Percentiles rank a stretch among this genome's conserved stretches.
These are phyloP conservation scores for Podaxis carcinomalis DNA, from an alignment of 768 basidiomycete species.

Conservation along the genomic window DNA sequence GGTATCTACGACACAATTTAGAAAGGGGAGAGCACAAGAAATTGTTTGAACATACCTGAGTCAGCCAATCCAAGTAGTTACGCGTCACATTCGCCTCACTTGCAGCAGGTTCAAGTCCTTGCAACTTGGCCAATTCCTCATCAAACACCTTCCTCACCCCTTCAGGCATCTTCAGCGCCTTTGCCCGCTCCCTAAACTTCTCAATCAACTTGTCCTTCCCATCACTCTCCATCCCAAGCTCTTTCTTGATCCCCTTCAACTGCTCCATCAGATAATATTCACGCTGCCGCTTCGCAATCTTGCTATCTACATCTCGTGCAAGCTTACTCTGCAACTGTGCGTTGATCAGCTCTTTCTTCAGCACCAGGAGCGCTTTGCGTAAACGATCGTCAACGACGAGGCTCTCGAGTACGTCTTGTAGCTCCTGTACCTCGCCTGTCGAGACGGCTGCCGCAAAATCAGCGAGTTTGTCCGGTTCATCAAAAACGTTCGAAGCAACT, in stretches of 20 bases:
- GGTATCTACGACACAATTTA: constrained; percentile 52
- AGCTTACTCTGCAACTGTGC: constrained; percentile 93
- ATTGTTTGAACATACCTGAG: constrained; percentile 46
- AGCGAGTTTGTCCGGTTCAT: constrained; percentile 95
- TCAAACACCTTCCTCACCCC: constrained; percentile 91
- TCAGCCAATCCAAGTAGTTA: constrained; percentile 93
- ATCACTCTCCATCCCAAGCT: constrained; percentile 91
- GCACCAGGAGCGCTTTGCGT: constrained; percentile 83
- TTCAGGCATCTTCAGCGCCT: constrained; percentile 82
- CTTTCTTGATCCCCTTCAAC: constrained; percentile 94
- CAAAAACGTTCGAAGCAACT: constrained; percentile 89
- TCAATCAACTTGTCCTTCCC: constrained; percentile 94
- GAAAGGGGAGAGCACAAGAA: not conserved
- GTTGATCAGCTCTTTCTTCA: constrained; percentile 98
- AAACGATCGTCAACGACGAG: constrained; percentile 84
- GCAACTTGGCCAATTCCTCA: constrained; percentile 89
- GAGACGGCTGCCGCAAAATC: constrained; percentile 97
- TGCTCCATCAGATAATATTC: constrained; percentile 98
- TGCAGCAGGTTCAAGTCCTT: constrained; percentile 85
- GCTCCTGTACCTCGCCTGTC: constrained; percentile 85
- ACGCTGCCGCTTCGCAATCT: constrained; percentile 90
- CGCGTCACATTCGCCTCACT: constrained; percentile 92
- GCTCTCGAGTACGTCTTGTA: constrained; percentile 91
- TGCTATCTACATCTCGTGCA: constrained; percentile 87
- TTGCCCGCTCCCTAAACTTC: constrained; percentile 86